These are phyloP conservation scores for Globisporangium rhizosaccharum DNA, from an alignment of 352 stramenopile genomes.

Conservation along the genomic window DNA sequence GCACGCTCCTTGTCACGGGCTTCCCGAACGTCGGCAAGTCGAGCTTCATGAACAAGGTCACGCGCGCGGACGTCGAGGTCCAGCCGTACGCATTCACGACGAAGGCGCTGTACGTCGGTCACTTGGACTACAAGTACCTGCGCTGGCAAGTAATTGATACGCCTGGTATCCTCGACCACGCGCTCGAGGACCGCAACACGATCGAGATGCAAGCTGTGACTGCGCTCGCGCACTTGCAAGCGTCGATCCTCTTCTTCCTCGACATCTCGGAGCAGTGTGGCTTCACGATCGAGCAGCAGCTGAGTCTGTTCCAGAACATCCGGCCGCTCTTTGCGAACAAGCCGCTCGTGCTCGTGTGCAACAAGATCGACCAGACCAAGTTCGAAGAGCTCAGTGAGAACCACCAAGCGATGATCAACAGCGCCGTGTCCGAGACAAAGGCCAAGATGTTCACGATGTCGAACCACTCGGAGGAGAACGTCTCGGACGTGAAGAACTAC, in stretches of 20 bases:
- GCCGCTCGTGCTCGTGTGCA: conserved; percentile 97
- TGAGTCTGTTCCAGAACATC: conserved; percentile 97
- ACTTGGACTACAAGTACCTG: conserved; percentile 99
- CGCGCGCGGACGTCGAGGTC: conserved; percentile 98
- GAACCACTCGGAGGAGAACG: conserved; percentile 96
- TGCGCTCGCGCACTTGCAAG: conserved; percentile 98
- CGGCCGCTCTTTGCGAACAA: conserved; percentile 99
- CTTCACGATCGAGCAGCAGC: conserved; percentile 98
- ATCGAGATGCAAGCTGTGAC: conserved; percentile 99
- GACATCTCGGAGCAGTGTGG: conserved; percentile 99
- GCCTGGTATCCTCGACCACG: conserved; percentile 98
- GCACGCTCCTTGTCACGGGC: conserved; percentile 97
- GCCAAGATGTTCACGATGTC: conserved; percentile 97
- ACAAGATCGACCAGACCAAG: conserved; percentile 98
- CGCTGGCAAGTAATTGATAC: conserved; percentile 99
- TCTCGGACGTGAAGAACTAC: conserved; percentile 92
- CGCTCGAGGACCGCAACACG: conserved; percentile 99
- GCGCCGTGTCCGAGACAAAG: conserved; percentile 61
- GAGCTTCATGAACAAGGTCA: conserved; percentile 99
- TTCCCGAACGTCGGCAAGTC: conserved; percentile 99
- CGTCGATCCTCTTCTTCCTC: conserved; percentile 99
- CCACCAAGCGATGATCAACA: conserved; percentile 82
- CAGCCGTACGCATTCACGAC: conserved; percentile 99
- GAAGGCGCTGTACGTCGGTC: conserved; percentile 99
- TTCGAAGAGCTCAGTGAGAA: conserved; percentile 86